Evolutionary conservation across 108 stramenopile species (phyloP).

Genomic region (Fistulifera pelliculosa): DNA sequence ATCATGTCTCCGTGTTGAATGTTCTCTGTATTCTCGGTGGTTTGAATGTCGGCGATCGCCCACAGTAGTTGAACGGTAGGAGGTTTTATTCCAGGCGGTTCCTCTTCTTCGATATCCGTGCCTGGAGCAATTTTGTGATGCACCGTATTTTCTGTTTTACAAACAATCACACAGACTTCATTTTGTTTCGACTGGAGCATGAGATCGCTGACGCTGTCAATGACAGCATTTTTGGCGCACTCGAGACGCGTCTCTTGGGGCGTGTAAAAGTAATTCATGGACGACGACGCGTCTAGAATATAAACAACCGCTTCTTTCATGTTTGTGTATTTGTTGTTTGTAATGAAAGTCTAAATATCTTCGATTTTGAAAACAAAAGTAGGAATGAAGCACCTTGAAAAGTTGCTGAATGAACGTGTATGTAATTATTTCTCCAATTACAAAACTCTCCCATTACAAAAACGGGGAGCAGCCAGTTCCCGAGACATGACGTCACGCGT

Average conservation of each 20-base stretch:
- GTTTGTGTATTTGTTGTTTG: no score
- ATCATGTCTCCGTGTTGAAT: slow-evolving; percentile 45
- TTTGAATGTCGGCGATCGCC: slow-evolving; percentile 26
- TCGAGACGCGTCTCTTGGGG: slow-evolving; percentile 28
- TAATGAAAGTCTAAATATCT: no score
- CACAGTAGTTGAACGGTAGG: slow-evolving; percentile 39
- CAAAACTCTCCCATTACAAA: no score
- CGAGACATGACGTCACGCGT: no score
- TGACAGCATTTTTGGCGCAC: slow-evolving; percentile 37
- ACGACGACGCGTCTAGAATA: slow-evolving; percentile 51
- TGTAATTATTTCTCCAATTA: no score
- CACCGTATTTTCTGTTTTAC: slow-evolving; percentile 37
- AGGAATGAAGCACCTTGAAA: no score
- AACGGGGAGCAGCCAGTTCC: no score
- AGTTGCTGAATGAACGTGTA: no score
- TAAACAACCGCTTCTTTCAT: slow-evolving; percentile 71
- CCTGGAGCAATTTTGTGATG: slow-evolving; percentile 53
- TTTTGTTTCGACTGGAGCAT: slow-evolving; percentile 53
- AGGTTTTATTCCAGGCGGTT: slow-evolving; percentile 20
- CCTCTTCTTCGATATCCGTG: slow-evolving; percentile 15
- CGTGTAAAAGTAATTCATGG: slow-evolving; percentile 43
- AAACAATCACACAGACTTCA: slow-evolving; percentile 47
- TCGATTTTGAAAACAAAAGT: no score
- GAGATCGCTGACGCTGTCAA: slow-evolving; percentile 42
- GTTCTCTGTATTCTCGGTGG: neutral